phyloP scores from a whole-genome alignment of 352 stramenopile genomes.

The Phytopythium vexans region DNA sequence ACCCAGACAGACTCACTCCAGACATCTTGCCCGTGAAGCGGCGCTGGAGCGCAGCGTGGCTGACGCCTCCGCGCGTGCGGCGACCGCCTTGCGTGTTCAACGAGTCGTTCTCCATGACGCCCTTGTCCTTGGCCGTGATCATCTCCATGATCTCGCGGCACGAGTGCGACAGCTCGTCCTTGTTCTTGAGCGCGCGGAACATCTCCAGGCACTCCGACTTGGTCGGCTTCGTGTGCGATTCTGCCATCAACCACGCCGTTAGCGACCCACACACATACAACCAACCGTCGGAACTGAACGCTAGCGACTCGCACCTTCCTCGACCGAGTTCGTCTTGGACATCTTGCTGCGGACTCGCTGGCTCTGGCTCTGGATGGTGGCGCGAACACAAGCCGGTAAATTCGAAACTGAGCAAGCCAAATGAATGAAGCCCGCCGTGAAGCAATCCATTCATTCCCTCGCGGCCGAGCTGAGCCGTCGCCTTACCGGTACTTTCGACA shows the following conservation, averaged over 20 bases:
- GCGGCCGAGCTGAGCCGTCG: too few species aligned
- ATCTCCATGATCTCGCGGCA: slow-evolving; percentile 80
- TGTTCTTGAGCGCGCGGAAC: slow-evolving; percentile 74
- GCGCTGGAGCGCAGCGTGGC: slow-evolving; percentile 70
- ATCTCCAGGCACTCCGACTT: slow-evolving; percentile 67
- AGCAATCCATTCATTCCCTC: too few species aligned
- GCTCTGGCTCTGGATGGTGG: background rate
- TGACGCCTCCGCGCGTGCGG: slow-evolving; percentile 59
- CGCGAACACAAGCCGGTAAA: slow-evolving; percentile 3
- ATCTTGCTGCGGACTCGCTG: slow-evolving; percentile 9
- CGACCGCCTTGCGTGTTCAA: slow-evolving; percentile 62
- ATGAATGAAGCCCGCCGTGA: background rate
- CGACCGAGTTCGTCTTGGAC: slow-evolving; percentile 37
- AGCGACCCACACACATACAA: background rate
- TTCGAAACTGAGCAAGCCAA: slow-evolving; percentile 9
- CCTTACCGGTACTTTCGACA: too few species aligned
- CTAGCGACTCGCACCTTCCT: slow-evolving; percentile 19
- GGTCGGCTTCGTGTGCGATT: slow-evolving; percentile 17
- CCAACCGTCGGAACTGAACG: background rate
- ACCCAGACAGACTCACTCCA: slow-evolving; percentile 49
- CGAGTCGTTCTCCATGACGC: slow-evolving; percentile 65
- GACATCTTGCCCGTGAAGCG: slow-evolving; percentile 86
- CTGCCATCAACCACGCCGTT: slow-evolving; percentile 4
- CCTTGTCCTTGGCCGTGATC: slow-evolving; percentile 57
- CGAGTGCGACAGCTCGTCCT: slow-evolving; percentile 65